phyloP scores from a whole-genome alignment of 2,329 filamentous ascomycete genomes.

The Fusarium mexicanum region DNA sequence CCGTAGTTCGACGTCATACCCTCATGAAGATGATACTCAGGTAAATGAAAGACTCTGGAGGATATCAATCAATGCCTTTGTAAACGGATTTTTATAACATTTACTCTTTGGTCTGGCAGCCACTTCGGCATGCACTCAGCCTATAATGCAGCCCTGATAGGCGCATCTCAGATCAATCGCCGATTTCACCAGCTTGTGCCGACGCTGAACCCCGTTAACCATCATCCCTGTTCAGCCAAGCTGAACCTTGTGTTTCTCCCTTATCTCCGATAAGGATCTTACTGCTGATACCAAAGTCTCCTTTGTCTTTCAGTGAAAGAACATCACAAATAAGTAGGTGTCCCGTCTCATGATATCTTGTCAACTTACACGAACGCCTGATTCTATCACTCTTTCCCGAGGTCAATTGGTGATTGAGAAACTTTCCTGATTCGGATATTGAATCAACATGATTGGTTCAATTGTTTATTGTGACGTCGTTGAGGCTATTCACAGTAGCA shows the following conservation, averaged over 20 bases:
- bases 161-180: conserved; percentile 38
- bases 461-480: neutral
- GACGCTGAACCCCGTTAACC: neutral
- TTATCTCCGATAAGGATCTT: conserved; percentile 2
- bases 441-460: neutral
- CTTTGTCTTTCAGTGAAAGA: neutral
- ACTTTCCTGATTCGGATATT: neutral
- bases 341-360: neutral
- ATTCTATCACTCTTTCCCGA: neutral
- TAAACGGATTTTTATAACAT: fast-evolving
- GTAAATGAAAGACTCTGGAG: neutral
- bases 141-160: conserved; percentile 16
- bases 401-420: neutral
- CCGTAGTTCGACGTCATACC: conserved; percentile 15
- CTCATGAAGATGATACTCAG: neutral
- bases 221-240: neutral
- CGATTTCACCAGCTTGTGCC: conserved; percentile 19
- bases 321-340: no score
- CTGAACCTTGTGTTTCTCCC: neutral
- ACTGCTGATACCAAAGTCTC: neutral
- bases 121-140: neutral
- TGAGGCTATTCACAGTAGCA: neutral
- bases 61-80: neutral
- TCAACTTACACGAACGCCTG: no score
- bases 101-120: neutral